A percentile compares a stretch with the other conserved stretches of the same genome.
Conservation (phyloP, 768 basidiomycete species). For the Tubosaeta sp. region DNA sequence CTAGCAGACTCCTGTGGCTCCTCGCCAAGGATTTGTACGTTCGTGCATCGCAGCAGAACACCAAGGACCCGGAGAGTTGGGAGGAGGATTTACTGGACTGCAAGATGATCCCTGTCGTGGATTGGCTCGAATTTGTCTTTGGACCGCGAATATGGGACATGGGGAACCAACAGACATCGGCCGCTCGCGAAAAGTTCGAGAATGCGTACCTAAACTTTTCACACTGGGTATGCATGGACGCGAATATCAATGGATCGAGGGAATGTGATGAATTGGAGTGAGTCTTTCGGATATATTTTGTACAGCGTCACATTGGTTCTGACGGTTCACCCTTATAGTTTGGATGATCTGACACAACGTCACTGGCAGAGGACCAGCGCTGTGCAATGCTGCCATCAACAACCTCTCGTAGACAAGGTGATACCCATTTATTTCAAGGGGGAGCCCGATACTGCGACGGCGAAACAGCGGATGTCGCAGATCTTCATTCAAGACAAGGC, state of each 20-base stretch:
- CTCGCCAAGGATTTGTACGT: background rate
- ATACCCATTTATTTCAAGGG: constrained; percentile 13
- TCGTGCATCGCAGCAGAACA: background rate
- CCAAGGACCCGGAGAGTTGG: background rate
- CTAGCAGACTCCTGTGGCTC: constrained; percentile 1
- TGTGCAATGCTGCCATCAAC: constrained; percentile 13
- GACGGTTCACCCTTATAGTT: background rate
- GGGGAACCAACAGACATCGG: background rate
- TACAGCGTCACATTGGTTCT: background rate
- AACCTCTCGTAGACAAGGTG: constrained; percentile 10
- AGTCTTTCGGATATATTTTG: background rate
- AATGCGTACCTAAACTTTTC: constrained; percentile 11
- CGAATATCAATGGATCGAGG: background rate
- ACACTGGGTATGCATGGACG: constrained; percentile 14
- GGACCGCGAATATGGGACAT: background rate
- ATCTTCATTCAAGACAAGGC: constrained; percentile 19
- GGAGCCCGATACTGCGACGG: no score
- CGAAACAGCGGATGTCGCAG: constrained; percentile 4
- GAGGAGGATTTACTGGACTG: constrained; percentile 7
- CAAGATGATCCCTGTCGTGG: constrained; percentile 8
- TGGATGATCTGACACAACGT: constrained; percentile 5
- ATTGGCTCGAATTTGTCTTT: constrained; percentile 13
- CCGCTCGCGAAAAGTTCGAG: constrained; percentile 1
- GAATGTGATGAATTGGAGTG: background rate
- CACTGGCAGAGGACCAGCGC: constrained; percentile 16